Evolutionary conservation across 2,329 filamentous ascomycete species (phyloP).

Genomic region (Epichloe sp.): DNA sequence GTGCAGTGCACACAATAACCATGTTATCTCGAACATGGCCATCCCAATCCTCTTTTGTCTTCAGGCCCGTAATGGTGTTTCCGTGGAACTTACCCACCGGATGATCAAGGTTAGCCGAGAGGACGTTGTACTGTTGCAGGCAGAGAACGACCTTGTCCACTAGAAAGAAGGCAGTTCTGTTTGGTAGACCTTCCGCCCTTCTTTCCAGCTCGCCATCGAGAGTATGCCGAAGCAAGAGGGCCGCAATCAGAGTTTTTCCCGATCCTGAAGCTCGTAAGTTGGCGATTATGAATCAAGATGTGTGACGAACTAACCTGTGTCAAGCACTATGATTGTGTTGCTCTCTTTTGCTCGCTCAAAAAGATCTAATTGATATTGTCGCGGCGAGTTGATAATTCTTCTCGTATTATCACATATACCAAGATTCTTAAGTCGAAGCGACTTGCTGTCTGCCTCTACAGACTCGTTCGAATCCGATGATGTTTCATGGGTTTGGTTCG

Average conservation of each 20-base stretch:
- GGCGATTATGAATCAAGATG: not conserved
- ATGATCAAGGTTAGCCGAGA: conserved; percentile 69
- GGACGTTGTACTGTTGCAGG: conserved; percentile 75
- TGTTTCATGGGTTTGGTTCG: not conserved
- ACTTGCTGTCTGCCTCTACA: not conserved
- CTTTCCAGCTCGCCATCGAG: conserved; percentile 66
- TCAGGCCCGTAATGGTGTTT: conserved; percentile 37
- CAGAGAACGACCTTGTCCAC: conserved; percentile 84
- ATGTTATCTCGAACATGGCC: conserved; percentile 50
- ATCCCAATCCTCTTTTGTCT: conserved; percentile 34
- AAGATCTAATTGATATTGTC: conserved; percentile 85
- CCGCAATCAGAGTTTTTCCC: conserved; percentile 93
- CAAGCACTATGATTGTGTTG: conserved; percentile 86
- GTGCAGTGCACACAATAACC: conserved; percentile 85
- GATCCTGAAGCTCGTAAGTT: conserved; percentile 42
- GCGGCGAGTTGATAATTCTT: conserved; percentile 59
- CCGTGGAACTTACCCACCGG: conserved; percentile 65
- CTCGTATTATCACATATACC: conserved; percentile 8
- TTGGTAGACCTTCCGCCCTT: conserved; percentile 44
- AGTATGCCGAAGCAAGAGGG: conserved; percentile 63
- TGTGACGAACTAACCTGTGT: conserved; percentile 48
- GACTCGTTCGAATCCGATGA: not conserved
- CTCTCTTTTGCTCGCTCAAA: conserved; percentile 74
- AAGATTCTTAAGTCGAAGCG: not conserved
- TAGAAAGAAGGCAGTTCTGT: conserved; percentile 71